Base-by-base conservation (phyloP, 768 basidiomycete species). In the Suillus brevipes region DNA sequence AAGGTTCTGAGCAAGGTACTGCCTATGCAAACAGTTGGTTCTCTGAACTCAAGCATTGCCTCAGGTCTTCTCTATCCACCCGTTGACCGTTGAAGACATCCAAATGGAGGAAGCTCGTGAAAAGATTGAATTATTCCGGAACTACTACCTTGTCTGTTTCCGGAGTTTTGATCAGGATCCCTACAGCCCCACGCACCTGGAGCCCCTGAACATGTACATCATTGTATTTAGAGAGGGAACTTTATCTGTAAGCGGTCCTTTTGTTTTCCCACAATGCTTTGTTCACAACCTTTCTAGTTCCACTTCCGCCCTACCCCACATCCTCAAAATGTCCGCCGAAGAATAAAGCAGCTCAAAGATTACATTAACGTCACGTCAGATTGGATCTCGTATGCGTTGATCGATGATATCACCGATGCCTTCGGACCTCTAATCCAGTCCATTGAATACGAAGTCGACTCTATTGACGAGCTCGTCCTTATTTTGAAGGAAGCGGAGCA, bases 141-240 rank as follows among this genome's bases (percentile, higher is more conserved):
- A 97, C 75, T 99, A 99, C 77, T 99, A 98, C 76, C 87, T 99
- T 61, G 97, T 99, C 66, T 99, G 97, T 83, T 99, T 99, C 83
- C 90, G 97, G 67, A 92, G 94, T 68, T 99, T 99, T 80, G 97
- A 99, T 78, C 97, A 99, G 81, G 97, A 99, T 77, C 91, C 89
- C 28, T 98, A 98, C 80, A 94, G 92, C 71, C 95, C 96, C 20
- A 99, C 95, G 2, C 90, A 99, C 76, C 88, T 99, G 55, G 97
- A 99, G 76, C 97, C 97, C 18, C 83, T 99, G 68, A 99, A 99
- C 79, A 99, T 98, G 97, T 99, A 99, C 79, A 97, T 99, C 70
- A 92, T 99, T 70, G 97, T 99, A 58, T 98, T 99, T 81, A 86
- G 97, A 28, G 97, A 99, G 75, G 97, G 97, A 20, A 98, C 89